Base-by-base conservation (phyloP, 2,329 filamentous ascomycete genomes). In the Neofusicoccum cordaticola region DNA sequence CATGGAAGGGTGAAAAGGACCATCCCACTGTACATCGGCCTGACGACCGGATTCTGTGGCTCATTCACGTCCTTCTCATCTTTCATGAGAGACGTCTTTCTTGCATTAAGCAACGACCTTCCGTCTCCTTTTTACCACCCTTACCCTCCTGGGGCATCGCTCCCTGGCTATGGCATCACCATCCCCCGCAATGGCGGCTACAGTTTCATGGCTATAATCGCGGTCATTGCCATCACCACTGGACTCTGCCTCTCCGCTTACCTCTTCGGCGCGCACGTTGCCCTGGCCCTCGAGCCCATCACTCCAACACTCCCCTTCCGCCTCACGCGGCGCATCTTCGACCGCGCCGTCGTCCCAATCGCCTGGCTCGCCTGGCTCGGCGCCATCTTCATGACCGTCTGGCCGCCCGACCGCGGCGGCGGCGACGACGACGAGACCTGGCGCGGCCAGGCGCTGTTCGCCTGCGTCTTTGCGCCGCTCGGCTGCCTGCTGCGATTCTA, bases 1-100 rank as follows among this genome's bases (percentile, higher is more conserved):
- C 75, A 80, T 51, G 68, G 66, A 6, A 80, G 88, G 72, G 82
- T 75, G 31, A 97, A 97, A 74, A 96, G 96, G 80, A 91, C 90
- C 0, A 90, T 96, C 34, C 93, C 94, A 0, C 82, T 97, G 0
- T 97, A 96, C 73, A 90, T 96, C 65, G 93, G 91, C 58, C 85
- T 97, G 5, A 86, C 91, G 0, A 96, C 90, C 0, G 94, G 90
- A 11, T 95, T 95, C 76, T 96, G 92, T 71, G 92, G 94, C 67
- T 93, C 90, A 69, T 91, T 95, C 72, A 97, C 93, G 0, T 93
- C 90, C 9, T 97, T 97, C 77, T 96, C 93, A 0, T 88, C 89
- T 19, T 96, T 96, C 73, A 88, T 93, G 52, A 85, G 91, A 6
- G 93, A 96, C 71, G 78, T 84, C 13, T 96, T 96, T 73, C 83